Evolutionary conservation across 2,329 filamentous ascomycete species (phyloP), one percentile per base, ranked within the genome.

Genomic region (Sporothrix brunneoviolacea): DNA sequence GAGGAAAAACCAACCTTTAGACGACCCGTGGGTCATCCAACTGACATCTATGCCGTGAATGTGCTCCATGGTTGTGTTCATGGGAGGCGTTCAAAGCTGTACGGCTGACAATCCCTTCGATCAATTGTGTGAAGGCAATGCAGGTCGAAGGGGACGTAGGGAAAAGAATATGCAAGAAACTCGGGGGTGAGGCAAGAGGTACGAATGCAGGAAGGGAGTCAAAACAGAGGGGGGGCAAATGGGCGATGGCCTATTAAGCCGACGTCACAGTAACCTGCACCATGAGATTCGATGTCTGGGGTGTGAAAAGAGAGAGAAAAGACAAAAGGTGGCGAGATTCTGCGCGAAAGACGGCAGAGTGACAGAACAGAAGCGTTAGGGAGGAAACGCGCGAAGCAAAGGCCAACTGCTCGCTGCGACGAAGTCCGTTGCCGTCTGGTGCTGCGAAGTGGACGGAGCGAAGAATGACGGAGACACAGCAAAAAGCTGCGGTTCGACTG

Each of bases 41-140:
- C 86, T 90, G 63, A 94, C 88, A 69, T 95, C 89, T 62, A 94
- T 80, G 58, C 84, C 84, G 66, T 89, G 83, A 58, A 88, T 80
- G 60, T 86, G 83, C 69, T 91, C 88, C 88, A 91, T 91, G 15
- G 43, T 30, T 10, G 37, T 35, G 33, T 48, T 44, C 24, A 38
- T 52, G 27, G 16, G 16, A n/a, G 45, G 13, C 30, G 15, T 4
- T 33, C 30, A 12, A n/a, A n/a, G 15, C 30, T 15, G 30, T 4
- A 4, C 12, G 15, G 30, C 30, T 4, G 30, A 33, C 4, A 33
- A 12, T 15, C 30, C 7, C 9, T 12, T 33, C 9, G 30, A 12
- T 12, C 10, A 5, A 5, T 28, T 10, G 24, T 28, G 6, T 28
- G 24, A 28, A 28, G 44, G 4, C 13, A 30, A 16, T 18, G 10